These are phyloP conservation scores for Parsonsia alboflavescens DNA, from an alignment of 257 asterid species.

Conservation along the genomic window DNA sequence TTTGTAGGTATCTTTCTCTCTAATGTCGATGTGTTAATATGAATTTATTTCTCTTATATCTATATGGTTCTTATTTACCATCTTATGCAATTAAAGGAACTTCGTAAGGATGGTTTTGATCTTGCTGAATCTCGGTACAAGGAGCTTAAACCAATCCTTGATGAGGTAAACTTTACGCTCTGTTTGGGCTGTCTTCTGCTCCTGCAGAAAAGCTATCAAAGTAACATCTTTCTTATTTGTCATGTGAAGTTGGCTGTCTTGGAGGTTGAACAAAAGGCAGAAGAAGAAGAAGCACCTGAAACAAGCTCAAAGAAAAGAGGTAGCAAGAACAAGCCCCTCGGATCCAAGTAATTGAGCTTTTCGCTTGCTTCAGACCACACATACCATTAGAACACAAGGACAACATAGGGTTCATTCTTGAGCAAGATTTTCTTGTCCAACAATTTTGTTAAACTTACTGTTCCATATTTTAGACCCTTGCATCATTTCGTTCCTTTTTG, in stretches of 20 bases:
- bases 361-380: neutral
- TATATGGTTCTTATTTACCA: neutral
- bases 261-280: conserved; percentile 94
- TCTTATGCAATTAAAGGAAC: conserved; percentile 47
- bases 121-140: conserved; percentile 85
- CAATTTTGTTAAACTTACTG: neutral
- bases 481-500: neutral
- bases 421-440: neutral
- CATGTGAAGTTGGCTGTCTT: conserved; percentile 62
- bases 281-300: conserved; percentile 72
- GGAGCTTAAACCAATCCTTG: conserved; percentile 93
- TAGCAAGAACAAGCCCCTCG: conserved; percentile 47
- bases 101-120: conserved; percentile 97
- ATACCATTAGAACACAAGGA: neutral
- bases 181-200: neutral
- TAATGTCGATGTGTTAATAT: neutral
- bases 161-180: conserved; percentile 58
- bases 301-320: conserved; percentile 61
- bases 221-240: conserved; percentile 7
- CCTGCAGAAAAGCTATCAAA: neutral
- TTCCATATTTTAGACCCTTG: neutral
- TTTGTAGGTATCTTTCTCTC: neutral
- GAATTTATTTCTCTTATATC: neutral
- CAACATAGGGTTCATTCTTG: neutral
- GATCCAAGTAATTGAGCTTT: conserved; percentile 32